Base-by-base conservation (phyloP, 495 filamentous ascomycete species). In the Penicillium malachiteum region DNA sequence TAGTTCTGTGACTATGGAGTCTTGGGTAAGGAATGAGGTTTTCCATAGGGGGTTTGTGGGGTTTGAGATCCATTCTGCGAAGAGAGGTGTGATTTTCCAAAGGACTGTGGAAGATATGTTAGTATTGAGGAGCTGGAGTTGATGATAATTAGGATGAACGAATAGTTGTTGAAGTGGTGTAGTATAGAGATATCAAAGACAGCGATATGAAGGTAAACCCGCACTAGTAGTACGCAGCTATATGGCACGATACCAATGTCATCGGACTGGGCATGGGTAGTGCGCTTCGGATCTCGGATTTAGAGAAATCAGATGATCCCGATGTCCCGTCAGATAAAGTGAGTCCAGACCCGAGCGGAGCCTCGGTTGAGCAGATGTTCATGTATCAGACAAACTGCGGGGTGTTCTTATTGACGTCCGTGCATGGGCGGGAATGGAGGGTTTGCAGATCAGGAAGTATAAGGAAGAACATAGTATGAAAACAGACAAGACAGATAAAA, bases 71-170 rank as follows among this genome's bases (percentile, higher is more conserved):
- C 92, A 98, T 65, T 85, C 78, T 11, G 94, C 89, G 66, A 97
- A 85, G 49, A 83, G 73, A 17, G 94, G 91, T 3, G 92, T 96
- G 63, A 96, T 88, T 75, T 90, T 94, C 94, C 94, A 98, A 13
- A 95, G 75, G 16, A 93, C 90, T 88, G 32, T 7, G 5, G 39
- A 6, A 6, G 6, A 38, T 10, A 32, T 16, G 31, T 34, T 49
- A 38, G 46, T 48, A 37, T 37, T 43, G n/a, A 10, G 26, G 18
- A 21, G 38, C n/a, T 41, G n/a, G 33, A 33, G 30, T 2, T 7
- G 9, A 37, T 9, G 8, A 37, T 37, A 37, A 13, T 13, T 37
- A 9, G 34, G 12, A 37, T 10, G 12, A 37, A 37, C 34, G 12
- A 37, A 37, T 10, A 37, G 12, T 37, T 9, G 9, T 2, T 37